Base-by-base conservation (phyloP, 139 green algal species). In the Closterium sp. region DNA sequence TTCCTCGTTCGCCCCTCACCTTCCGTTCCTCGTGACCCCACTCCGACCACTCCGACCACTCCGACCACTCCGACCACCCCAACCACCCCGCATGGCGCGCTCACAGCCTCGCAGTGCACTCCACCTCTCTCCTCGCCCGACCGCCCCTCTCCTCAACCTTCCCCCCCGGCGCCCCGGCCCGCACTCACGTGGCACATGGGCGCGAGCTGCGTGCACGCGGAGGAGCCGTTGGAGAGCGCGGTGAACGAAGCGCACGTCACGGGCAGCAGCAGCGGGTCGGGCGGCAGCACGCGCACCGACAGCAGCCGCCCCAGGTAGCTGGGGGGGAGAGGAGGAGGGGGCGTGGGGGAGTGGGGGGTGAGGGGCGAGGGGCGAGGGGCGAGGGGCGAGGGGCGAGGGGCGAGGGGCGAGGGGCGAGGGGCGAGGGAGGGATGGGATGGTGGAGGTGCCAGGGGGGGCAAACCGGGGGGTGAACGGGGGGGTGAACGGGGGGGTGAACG, bases 141-240 rank as follows among this genome's bases (percentile, higher is more conserved):
- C n/a, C n/a, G n/a, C n/a, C n/a, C n/a, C n/a, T n/a, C n/a, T n/a
- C n/a, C 36, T 55, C 36, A 12, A 6, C 36, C 36, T 55, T 6
- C 4, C 5, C 69, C 30, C 81, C n/a, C 81, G n/a, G 30, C n/a
- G 81, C 81, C 30, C 81, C 9, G 81, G 81, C 21, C 81, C 16
- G 81, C 81, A 86, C 81, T 86, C 81, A 86, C 81, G 30, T 86
- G 21, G 81, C 81, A 86, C 81, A 86, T 34, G 81, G 81, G 81
- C 30, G 81, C 81, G 30, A 86, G 81, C 28, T 32, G n/a, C 81
- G 81, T 34, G 81, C 81, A 86, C 16, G 81, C 81, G n/a, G n/a
- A 33, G n/a, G 81, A 34, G n/a, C 81, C 81, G 81, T 86, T 86
- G 81, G 81, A 86, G 81, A 86, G 81, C 30, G 81, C 30, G 81